Evolutionary conservation across 1,139 yeast species (phyloP), one percentile per base, ranked within the genome.

Genomic region (Hyphopichia fennica): DNA sequence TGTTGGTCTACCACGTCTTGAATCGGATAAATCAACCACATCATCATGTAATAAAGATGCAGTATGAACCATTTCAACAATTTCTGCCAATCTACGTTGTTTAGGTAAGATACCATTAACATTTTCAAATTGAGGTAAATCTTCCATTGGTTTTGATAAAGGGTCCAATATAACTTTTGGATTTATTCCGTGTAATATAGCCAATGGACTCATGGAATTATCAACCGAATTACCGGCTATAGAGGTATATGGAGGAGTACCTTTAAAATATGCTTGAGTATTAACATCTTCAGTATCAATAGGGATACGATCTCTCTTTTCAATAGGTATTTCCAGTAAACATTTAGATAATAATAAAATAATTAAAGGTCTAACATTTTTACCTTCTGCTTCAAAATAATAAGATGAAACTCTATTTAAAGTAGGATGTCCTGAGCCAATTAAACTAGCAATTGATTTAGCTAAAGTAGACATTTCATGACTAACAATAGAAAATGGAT

Each of bases 21-120:
- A 78, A 56, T 89, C 97, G 0, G 96, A 85, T 55, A 85, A 80
- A 67, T 93, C 99, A 56, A 95, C 91, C 46, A 93, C 99, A 63
- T 93, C 99, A 67, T 93, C 99, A 62, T 93, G 99, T 41, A 93
- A 75, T 49, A 93, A 69, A n/a, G 96, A 86, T 2, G 99, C 98
- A 1, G 99, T 93, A 63, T 93, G 99, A 50, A 93, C 93, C 96
- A 93, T 89, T 65, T 93, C 99, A 11, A 93, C 96, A 54, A 93
- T 91, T 66, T 93, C 99, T 0, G 99, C 99, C 46, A 93, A 73
- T 44, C 99, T 77, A 50, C 98, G 76, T 65, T 93, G 99, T 52
- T 93, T 90, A 37, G 99, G 98, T 46, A 91, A 71, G 41, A 93
- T 89, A 0, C 93, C 93, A 53, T 77, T 79, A 25, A 68, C 65